A percentile compares a stretch with the other conserved stretches of the same genome.
phyloP scores from a whole-genome alignment of 2,329 filamentous ascomycete genomes.

The Phyllosticta citriasiana region DNA sequence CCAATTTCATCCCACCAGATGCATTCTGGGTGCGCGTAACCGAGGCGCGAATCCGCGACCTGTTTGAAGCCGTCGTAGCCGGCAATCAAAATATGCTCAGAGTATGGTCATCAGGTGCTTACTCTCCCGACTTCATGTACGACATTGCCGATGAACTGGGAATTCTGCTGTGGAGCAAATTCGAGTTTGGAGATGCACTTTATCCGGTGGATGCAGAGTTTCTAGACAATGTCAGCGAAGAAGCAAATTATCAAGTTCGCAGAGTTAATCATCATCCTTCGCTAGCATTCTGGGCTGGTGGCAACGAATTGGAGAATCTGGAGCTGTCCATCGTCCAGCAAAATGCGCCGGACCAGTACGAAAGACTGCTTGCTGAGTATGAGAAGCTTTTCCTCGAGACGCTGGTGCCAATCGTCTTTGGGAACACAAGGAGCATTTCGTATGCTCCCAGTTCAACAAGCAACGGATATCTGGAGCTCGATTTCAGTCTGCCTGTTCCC shows the following conservation, averaged over 20 bases:
- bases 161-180: conserved; percentile 53
- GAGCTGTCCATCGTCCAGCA: conserved; percentile 35
- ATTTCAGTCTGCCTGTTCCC: conserved; percentile 43
- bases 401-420: conserved; percentile 47
- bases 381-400: conserved; percentile 48
- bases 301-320: conserved; percentile 51
- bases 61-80: conserved; percentile 46
- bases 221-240: conserved; percentile 44
- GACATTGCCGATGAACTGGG: conserved; percentile 53
- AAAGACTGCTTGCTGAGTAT: conserved; percentile 41
- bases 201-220: conserved; percentile 48
- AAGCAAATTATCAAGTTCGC: conserved; percentile 52
- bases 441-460: conserved; percentile 52
- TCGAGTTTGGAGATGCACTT: conserved; percentile 51
- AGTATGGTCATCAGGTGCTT: conserved; percentile 52
- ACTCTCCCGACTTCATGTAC: conserved; percentile 52
- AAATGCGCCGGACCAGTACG: conserved; percentile 33
- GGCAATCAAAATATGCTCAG: conserved; percentile 57
- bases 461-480: conserved; percentile 47
- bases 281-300: conserved; percentile 31
- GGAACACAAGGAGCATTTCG: conserved; percentile 49
- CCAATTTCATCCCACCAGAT: conserved; percentile 54
- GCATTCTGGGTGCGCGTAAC: conserved; percentile 54
- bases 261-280: conserved; percentile 49
- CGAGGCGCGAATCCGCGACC: conserved; percentile 37